Base-by-base conservation (phyloP, 2,329 filamentous ascomycete genomes). In the Exophiala spinifera region DNA sequence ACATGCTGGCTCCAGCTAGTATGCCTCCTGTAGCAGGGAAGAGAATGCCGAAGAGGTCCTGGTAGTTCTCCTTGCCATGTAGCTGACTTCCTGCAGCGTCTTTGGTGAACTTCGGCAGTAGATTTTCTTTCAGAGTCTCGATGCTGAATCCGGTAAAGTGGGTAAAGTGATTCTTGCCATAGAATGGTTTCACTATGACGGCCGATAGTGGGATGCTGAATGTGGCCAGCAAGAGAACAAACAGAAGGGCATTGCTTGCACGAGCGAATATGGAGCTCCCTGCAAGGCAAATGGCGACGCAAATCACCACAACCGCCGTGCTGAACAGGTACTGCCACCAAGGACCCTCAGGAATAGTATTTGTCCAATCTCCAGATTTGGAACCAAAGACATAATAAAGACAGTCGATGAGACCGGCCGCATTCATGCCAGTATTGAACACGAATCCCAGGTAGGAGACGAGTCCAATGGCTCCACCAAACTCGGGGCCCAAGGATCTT, bases 371-470 rank as follows among this genome's bases (percentile, higher is more conserved):
- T 14, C 83, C 83, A 46, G 76, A 75, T 15, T 69, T 63, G 3
- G 75, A 67, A 1, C 86, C 88, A 64, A 91, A 82, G 63, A 91
- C 91, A 58, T 91, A 79, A 49, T 83, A 83, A 53, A 95, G 78
- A 64, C 89, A 95, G 71, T 94, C 88, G 60, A 95, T 82, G 43
- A 95, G 77, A 74, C 89, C 90, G 40, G 95, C 89, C 20, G 91
- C 83, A 66, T 95, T 95, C 78, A 95, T 82, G 34, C 88, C 88
- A 1, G 89, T 91, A 67, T 92, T 95, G 66, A 95, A 83, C 1
- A 88, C 86, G 61, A 89, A 88, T n/a, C 90, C 89, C n/a, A 95
- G 76, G 68, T 94, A 95, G 70, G 95, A 95, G 11, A 95, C 82
- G 20, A 95, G 79, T 1, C 90, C 90, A 60, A 95, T 95, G 1